These are phyloP conservation scores for Sclerotinia glacialis DNA, from an alignment of 2,329 filamentous ascomycete genomes.

Conservation along the genomic window DNA sequence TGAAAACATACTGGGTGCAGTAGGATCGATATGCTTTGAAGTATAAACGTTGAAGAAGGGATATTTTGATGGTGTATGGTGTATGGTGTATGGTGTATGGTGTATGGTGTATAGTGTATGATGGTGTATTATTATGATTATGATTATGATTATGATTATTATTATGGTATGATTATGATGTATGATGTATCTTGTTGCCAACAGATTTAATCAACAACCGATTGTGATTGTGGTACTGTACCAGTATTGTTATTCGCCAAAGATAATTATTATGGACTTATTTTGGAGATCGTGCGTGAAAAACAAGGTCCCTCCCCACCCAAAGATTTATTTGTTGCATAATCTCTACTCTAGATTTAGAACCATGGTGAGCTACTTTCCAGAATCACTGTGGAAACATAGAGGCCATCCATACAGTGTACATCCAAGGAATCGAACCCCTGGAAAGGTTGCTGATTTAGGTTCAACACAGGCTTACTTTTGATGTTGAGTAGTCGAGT, in stretches of 20 bases:
- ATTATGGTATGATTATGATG: too few relatives aligned
- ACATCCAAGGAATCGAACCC: background rate
- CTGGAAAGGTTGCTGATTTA: background rate
- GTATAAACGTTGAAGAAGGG: background rate
- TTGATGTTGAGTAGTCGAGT: background rate
- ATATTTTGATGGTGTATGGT: background rate
- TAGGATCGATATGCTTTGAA: background rate
- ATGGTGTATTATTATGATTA: too few relatives aligned
- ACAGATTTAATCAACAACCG: background rate
- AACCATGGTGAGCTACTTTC: conserved; percentile 13
- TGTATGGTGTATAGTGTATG: too few relatives aligned
- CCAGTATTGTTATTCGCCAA: background rate
- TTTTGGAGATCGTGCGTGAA: background rate
- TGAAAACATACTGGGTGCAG: background rate
- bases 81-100: too few relatives aligned
- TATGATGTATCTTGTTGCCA: background rate
- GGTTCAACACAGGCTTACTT: background rate
- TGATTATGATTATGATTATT: too few relatives aligned
- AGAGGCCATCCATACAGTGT: background rate
- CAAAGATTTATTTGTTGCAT: conserved; percentile 2
- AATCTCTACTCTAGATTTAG: background rate
- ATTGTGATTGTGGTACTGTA: background rate
- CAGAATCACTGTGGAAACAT: conserved; percentile 8
- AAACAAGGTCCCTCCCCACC: background rate
- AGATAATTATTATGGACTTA: background rate